These are phyloP conservation scores for Lonicera japonica DNA, from an alignment of 129 eudicot genomes.

Conservation along the genomic window DNA sequence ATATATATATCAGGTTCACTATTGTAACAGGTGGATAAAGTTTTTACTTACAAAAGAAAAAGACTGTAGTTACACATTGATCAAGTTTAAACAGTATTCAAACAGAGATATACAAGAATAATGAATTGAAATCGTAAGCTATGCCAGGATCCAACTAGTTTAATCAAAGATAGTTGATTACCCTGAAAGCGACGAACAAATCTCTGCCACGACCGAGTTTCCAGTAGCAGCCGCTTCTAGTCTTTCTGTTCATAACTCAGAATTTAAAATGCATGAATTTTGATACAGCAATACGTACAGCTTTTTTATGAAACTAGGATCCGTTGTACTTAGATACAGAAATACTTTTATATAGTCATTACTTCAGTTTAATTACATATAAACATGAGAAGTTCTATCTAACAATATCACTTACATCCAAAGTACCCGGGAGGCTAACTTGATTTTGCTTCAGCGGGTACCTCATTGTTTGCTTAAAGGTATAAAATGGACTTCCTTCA, in stretches of 20 bases:
- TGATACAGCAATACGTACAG: no score
- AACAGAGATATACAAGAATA: not conserved
- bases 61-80: not conserved
- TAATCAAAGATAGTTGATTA: not conserved
- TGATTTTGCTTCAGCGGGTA: not conserved
- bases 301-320: no score
- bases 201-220: not conserved
- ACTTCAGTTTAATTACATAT: no score
- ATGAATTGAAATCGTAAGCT: not conserved
- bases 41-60: no score
- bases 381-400: not conserved
- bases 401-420: not conserved
- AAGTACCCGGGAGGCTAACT: slow-evolving; percentile 14
- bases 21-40: no score
- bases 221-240: not conserved
- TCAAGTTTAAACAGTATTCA: not conserved
- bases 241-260: not conserved
- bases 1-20: no score
- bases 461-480: slow-evolving; percentile 3
- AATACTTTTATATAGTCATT: no score
- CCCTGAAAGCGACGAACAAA: not conserved
- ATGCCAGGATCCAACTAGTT: not conserved
- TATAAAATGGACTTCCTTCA: slow-evolving; percentile 6
- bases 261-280: no score
- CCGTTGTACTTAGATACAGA: no score